A percentile compares a stretch with the other conserved stretches of the same genome.
Conservation (phyloP, 306 rosid species). For the Erythrophleum fordii region DNA sequence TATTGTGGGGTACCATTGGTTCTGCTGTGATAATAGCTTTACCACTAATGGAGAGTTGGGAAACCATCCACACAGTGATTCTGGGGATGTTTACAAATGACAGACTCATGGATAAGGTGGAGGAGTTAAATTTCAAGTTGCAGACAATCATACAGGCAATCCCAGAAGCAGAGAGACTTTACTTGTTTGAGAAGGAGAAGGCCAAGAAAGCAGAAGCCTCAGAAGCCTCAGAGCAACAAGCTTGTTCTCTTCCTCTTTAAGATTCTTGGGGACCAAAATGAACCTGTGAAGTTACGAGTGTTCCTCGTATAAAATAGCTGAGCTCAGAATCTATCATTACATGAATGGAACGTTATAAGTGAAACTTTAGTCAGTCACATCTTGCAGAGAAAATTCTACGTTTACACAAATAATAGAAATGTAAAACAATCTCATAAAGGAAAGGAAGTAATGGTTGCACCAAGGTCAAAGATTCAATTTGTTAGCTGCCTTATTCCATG, state of each 20-base stretch:
- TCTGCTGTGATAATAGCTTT: constrained; percentile 75
- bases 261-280: constrained; percentile 13
- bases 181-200: constrained; percentile 74
- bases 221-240: constrained; percentile 40
- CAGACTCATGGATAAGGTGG: constrained; percentile 71
- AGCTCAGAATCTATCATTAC: not conserved
- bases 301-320: not conserved
- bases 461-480: not conserved
- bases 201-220: constrained; percentile 51
- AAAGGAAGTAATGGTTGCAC: not conserved
- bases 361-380: not conserved
- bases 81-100: constrained; percentile 84
- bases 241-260: constrained; percentile 39
- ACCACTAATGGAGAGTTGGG: constrained; percentile 81
- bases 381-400: not conserved
- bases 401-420: not conserved
- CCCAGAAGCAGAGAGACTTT: constrained; percentile 80
- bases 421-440: not conserved
- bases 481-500: constrained; percentile 6
- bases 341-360: not conserved
- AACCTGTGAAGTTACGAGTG: not conserved
- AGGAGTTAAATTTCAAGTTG: constrained; percentile 73
- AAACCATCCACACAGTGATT: constrained; percentile 57
- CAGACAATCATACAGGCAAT: constrained; percentile 64
- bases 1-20: constrained; percentile 90